Base-by-base conservation (phyloP, 2,329 filamentous ascomycete genomes). In the Aspergillus transmontanensis region DNA sequence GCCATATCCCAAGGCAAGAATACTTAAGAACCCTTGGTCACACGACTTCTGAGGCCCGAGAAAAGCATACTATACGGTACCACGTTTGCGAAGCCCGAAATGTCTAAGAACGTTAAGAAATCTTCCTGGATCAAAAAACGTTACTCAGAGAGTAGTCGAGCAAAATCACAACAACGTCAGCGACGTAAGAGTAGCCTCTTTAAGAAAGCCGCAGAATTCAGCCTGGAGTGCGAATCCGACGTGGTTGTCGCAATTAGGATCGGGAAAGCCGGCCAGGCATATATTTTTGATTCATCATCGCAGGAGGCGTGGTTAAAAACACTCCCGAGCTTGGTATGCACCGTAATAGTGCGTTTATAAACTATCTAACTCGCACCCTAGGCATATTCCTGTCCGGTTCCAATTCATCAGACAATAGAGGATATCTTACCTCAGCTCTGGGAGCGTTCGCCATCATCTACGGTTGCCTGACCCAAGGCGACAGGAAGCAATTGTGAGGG, bases 181-280 rank as follows among this genome's bases (percentile, higher is more conserved):
- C 61, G 60, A 54, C 63, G 55, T 50, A 69, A 66, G 54, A 66
- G 34, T 16, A 30, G 60, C 9, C 63, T 69, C 16, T 68, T 69
- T 23, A 66, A 69, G 41, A 69, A 69, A 46, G 66, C 64, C 36
- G 62, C 64, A 63, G 62, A 68, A 56, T 68, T 64, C 57, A 61
- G 58, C 43, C 59, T 65, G 39, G 59, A 68, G 48, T 69, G 64
- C 57, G 64, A 69, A 50, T 64, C 66, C 14, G 64, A 68, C 55
- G 60, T 68, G 6, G 39, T 69, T 12, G 16, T 69, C 21, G 63
- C 64, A 39, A 16, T 69, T 64, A 46, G 45, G 34, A 62, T 68
- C 34, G 58, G 36, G 34, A 68, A 68, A 64, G 61, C 64, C 55
- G 64, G 67, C 11, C 66, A 66, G 46, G 60, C 63, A 57, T 68